Percentiles rank a stretch among this genome's conserved stretches.
These are phyloP conservation scores for Ailanthus altissimus DNA, from an alignment of 345 rosid species.

Conservation along the genomic window DNA sequence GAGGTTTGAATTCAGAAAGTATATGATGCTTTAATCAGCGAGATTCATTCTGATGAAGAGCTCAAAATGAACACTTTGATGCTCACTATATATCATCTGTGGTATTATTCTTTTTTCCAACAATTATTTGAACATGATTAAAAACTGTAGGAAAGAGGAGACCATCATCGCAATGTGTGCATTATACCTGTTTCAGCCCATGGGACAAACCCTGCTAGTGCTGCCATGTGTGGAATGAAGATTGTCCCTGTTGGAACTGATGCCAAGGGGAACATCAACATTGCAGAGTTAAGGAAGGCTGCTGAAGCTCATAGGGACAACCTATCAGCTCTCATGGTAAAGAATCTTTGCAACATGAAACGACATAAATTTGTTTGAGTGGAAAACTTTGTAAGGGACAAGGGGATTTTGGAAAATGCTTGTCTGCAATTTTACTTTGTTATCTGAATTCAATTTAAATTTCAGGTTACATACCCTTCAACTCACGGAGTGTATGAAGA, in stretches of 20 bases:
- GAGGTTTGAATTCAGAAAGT: neutral
- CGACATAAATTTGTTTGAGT: neutral
- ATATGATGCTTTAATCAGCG: neutral
- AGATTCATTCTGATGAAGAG: neutral
- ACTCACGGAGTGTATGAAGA: conserved; percentile 98
- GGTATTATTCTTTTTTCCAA: neutral
- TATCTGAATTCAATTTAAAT: conserved; percentile 18
- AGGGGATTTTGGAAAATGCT: conserved; percentile 5
- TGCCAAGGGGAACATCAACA: conserved; percentile 96
- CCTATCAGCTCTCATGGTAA: conserved; percentile 89
- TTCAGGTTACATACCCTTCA: conserved; percentile 94
- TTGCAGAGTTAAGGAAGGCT: conserved; percentile 85
- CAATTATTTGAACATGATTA: conserved; percentile 6
- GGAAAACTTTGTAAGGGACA: neutral
- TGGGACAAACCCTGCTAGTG: conserved; percentile 99
- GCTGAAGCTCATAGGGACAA: conserved; percentile 88
- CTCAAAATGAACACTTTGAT: neutral
- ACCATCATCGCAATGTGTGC: conserved; percentile 93
- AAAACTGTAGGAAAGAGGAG: conserved; percentile 82
- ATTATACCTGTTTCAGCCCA: conserved; percentile 99
- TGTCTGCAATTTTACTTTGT: neutral
- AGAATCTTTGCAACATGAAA: conserved; percentile 1
- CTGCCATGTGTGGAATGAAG: conserved; percentile 99
- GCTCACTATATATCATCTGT: neutral
- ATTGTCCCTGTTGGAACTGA: conserved; percentile 94